Base-by-base conservation (phyloP, 805 yeast species). In the Metschnikowia baotianmanensis region DNA sequence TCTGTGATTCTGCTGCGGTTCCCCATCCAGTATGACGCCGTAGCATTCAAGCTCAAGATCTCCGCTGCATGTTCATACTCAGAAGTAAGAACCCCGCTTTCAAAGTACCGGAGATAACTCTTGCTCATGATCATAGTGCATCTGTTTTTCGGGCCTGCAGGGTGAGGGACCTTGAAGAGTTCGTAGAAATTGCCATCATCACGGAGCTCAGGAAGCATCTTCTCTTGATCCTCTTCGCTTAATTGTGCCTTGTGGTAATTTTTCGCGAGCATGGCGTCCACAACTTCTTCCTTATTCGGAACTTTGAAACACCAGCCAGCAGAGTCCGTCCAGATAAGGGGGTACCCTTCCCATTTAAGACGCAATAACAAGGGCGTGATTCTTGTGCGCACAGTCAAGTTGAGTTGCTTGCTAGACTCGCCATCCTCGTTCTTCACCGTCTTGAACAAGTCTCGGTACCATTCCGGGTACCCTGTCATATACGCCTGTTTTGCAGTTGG, bases 11-110 rank as follows among this genome's bases (percentile, higher is more conserved):
- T 73, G 49, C 83, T 89, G 46, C 99, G 72, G 10, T 91, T 80
- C 11, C 96, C 85, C 54, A 85, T 78, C 99, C 99, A 93, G 61
- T 93, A 93, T 7, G 96, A 80, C 26, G 93, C 87, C 10, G 82
- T 69, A 0, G 88, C 80, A 46, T 87, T 87, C 54, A 86, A 72
- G n/a, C 77, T 69, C 32, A 93, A 66, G 2, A 95, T 96, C 42
- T 85, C 83, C 41, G 74, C 73, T 0, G 98, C 97, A 41, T 78
- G 67, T 11, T 76, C 75, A 40, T 77, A 83, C 45, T 80, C 80
- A 0, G 97, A 87, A 1, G 83, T 74, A 38, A 93, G 61, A 0
- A 79, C 62, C 0, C 86, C 89, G 40, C 80, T 77, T 47, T 90
- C 96, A 56, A 86, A 89, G 51, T 73, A 77, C 23, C 78, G 66